Percentiles rank a stretch among this genome's conserved stretches.
Conservation (phyloP, 768 basidiomycete genomes). For the Hygrocybe coccinea region DNA sequence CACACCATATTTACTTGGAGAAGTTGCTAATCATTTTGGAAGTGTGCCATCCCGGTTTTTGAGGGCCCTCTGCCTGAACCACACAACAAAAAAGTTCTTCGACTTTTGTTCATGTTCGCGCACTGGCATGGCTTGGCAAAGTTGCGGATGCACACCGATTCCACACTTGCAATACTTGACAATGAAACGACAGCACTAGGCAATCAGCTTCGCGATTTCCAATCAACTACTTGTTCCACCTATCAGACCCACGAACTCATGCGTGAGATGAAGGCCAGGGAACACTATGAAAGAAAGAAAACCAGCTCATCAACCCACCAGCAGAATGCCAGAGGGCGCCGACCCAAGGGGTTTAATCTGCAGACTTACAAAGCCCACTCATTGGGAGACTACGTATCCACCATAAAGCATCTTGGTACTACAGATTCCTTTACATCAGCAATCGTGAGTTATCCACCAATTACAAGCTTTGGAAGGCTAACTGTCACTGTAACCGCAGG, state of each 20-base stretch:
- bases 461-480: conserved; percentile 6
- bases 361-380: conserved; percentile 33
- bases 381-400: conserved; percentile 28
- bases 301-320: not conserved
- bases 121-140: conserved; percentile 37
- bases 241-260: conserved; percentile 29
- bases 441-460: conserved; percentile 18
- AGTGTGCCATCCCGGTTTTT: conserved; percentile 33
- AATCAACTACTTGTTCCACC: conserved; percentile 17
- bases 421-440: conserved; percentile 34
- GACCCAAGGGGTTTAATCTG: conserved; percentile 25
- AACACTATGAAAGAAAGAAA: not conserved
- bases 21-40: not conserved
- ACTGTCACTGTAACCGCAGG: conserved; percentile 16
- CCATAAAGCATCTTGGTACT: conserved; percentile 29
- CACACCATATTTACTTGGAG: not conserved
- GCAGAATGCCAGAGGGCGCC: not conserved
- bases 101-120: conserved; percentile 26
- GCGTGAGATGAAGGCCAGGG: conserved; percentile 20
- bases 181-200: conserved; percentile 21
- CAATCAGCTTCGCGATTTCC: conserved; percentile 24
- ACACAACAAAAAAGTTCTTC: conserved; percentile 20
- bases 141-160: conserved; percentile 33
- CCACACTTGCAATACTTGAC: conserved; percentile 24
- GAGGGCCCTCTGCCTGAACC: conserved; percentile 27